Base-by-base conservation (phyloP, 139 green algal species). In the Nannochloris sp. region DNA sequence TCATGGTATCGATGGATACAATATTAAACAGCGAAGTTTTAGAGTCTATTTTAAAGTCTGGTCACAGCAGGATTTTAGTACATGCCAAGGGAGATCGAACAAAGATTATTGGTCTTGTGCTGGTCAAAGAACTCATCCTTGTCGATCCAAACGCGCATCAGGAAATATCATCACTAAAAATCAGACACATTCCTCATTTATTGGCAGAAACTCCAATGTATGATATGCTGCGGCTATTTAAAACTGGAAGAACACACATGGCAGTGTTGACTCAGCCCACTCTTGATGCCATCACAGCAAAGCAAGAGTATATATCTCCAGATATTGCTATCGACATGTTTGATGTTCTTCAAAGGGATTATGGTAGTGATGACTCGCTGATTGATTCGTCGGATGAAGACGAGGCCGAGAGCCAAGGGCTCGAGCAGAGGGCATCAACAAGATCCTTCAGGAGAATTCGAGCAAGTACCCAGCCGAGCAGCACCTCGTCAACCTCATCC, bases 211-310 rank as follows among this genome's bases (percentile, higher is more conserved):
- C 72, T 12, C 61, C 71, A 2, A 82, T 92, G 73, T 95, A 94
- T 66, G 90, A 96, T 81, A 84, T 95, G 75, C 75, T 96, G 25
- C 82, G 84, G 72, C 80, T 96, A 14, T 96, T 96, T 73, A 76
- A 95, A 72, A 89, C 84, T 2, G 89, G 90, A 51, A 78, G 84
- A 37, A 85, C 67, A 53, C 89, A 95, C 79, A 93, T 96, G 86
- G 89, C 85, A 23, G 62, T 95, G 58, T 83, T 96, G 48, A 82
- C 76, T 25, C 50, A 72, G 66, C 80, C 80, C 8, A 65, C 49
- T 23, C 37, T 26, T 6, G 60, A 58, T 40, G 66, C 65, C 1
- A 26, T 58, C 17, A 51, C 25, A 8, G 33, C 33, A 40, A 40
- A 64, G 30, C 29, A 23, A 20, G 43, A 63, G 17, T 13, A 20